Percentiles rank a stretch among this genome's conserved stretches.
Evolutionary conservation across 331 rosid genomes (phyloP).

Genomic region (Stylosanthes scabra): DNA sequence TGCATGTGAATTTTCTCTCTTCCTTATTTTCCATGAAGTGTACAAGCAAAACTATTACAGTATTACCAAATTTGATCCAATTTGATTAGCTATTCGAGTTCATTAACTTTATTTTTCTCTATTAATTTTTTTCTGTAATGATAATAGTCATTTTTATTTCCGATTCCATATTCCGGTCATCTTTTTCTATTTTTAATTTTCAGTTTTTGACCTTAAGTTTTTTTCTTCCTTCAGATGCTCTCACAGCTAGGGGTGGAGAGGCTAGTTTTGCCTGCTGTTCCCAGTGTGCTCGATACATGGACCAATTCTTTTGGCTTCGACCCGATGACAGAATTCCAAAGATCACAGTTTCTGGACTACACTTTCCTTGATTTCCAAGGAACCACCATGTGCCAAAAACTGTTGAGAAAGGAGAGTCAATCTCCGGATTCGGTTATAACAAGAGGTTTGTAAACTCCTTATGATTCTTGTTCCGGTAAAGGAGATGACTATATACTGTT

Average conservation of each 20-base stretch:
- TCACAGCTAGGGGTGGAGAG: slow-evolving; percentile 76
- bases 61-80: background rate
- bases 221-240: slow-evolving; percentile 64
- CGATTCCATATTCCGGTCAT: background rate
- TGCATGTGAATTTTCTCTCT: slow-evolving; percentile 5
- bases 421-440: slow-evolving; percentile 38
- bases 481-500: background rate
- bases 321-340: slow-evolving; percentile 62
- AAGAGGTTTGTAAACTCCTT: slow-evolving; percentile 50
- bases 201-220: slow-evolving; percentile 27
- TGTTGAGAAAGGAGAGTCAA: slow-evolving; percentile 48
- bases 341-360: slow-evolving; percentile 65
- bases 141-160: background rate
- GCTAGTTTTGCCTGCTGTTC: slow-evolving; percentile 82
- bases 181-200: background rate
- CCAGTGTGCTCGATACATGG: slow-evolving; percentile 76
- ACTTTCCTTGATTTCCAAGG: slow-evolving; percentile 79
- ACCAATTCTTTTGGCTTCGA: slow-evolving; percentile 73
- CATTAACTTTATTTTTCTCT: background rate
- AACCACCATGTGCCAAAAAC: slow-evolving; percentile 82
- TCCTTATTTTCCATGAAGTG: background rate
- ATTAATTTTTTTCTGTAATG: background rate
- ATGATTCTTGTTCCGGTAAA: background rate
- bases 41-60: background rate
- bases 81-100: background rate